phyloP scores from a whole-genome alignment of 345 rosid genomes.

The Noccaea bulbosa region DNA sequence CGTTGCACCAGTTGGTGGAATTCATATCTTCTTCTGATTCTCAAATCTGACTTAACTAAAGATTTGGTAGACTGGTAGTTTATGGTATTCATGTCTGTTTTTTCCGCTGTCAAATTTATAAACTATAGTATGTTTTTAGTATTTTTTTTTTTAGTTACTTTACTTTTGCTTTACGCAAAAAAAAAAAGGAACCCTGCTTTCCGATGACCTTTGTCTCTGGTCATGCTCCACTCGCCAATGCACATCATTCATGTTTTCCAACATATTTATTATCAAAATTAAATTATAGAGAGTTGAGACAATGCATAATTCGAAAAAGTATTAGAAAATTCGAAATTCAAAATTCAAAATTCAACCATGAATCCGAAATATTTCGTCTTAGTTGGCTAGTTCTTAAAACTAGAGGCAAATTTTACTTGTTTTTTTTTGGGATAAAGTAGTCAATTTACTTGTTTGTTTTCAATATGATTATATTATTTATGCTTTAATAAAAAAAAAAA shows the following conservation, averaged over 20 bases:
- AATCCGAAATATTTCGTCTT: neutral
- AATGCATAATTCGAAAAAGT: neutral
- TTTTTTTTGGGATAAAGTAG: too few relatives aligned
- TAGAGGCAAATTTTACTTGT: too few relatives aligned
- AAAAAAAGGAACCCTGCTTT: constrained; percentile 24
- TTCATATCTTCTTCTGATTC: constrained; percentile 25
- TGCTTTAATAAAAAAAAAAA: too few relatives aligned
- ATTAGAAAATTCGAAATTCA: constrained; percentile 1
- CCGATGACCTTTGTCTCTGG: constrained; percentile 42
- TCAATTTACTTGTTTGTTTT: too few relatives aligned
- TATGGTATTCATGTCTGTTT: constrained; percentile 40
- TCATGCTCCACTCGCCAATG: constrained; percentile 32
- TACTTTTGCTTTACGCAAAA: constrained; percentile 35
- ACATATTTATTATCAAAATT: neutral
- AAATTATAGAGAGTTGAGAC: neutral
- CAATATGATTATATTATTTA: too few relatives aligned
- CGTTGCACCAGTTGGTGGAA: constrained; percentile 37
- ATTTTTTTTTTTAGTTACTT: neutral
- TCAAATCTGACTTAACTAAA: constrained; percentile 18
- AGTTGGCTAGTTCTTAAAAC: neutral
- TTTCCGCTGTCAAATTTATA: constrained; percentile 27
- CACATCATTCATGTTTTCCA: constrained; percentile 19
- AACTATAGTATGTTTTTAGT: neutral
- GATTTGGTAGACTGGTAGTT: constrained; percentile 39
- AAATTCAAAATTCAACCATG: neutral